Percentiles rank a stretch among this genome's conserved stretches.
phyloP scores from a whole-genome alignment of 73 alveolate species.

The Paramecium octaurelia region DNA sequence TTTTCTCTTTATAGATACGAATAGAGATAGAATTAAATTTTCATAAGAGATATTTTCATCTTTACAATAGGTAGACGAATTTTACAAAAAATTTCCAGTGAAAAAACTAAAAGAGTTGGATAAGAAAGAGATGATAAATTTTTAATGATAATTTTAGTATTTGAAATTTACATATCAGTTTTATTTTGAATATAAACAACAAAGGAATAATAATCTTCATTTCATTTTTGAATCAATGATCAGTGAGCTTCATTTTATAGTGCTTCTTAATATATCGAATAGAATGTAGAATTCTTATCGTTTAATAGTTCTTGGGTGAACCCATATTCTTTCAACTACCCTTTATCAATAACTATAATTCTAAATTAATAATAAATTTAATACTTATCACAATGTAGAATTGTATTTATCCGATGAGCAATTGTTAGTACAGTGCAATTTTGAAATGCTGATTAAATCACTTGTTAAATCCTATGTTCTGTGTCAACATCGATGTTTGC shows the following conservation, averaged over 20 bases:
- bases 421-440: constrained; percentile 77
- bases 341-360: constrained; percentile 74
- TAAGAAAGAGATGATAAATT: neutral
- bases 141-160: neutral
- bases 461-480: constrained; percentile 71
- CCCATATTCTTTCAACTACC: constrained; percentile 48
- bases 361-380: neutral
- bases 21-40: neutral
- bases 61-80: neutral
- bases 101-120: neutral
- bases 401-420: constrained; percentile 81
- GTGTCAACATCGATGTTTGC: constrained; percentile 81
- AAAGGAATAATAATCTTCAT: neutral
- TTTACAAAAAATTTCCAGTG: neutral
- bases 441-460: constrained; percentile 64
- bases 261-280: neutral
- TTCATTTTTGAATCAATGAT: neutral
- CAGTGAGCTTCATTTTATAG: neutral
- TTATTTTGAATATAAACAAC: neutral
- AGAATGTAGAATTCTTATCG: neutral
- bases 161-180: neutral
- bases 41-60: neutral
- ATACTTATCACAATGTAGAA: constrained; percentile 70
- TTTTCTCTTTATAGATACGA: neutral
- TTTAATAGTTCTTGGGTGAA: constrained; percentile 14